Percentiles rank a stretch among this genome's conserved stretches.
Conservation (phyloP, 345 rosid genomes). For the Gossypium herbaceum region DNA sequence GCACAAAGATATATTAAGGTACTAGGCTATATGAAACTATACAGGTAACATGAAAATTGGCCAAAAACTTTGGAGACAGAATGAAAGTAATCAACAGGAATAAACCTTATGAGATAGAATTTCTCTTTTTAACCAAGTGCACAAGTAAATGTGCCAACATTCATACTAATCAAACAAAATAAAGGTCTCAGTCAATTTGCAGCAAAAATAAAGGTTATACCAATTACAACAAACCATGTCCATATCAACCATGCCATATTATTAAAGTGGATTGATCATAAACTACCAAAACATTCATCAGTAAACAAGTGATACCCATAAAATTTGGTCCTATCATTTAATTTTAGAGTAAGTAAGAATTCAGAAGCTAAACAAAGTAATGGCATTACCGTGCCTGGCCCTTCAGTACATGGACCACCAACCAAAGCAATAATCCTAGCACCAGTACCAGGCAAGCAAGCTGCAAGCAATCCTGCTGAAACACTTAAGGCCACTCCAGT, state of each 20-base stretch:
- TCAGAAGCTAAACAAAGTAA: slow-evolving; percentile 9
- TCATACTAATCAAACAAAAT: too few species aligned
- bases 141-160: not conserved
- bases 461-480: slow-evolving; percentile 84
- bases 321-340: not conserved
- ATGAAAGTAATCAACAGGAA: not conserved
- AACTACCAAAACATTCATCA: not conserved
- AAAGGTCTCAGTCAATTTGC: not conserved
- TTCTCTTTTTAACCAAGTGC: not conserved
- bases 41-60: not conserved
- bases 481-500: slow-evolving; percentile 97
- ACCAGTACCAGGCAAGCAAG: slow-evolving; percentile 94
- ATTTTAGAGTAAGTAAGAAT: not conserved
- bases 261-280: not conserved
- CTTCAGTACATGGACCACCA: slow-evolving; percentile 99
- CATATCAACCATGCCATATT: not conserved
- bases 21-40: not conserved
- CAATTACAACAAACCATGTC: not conserved
- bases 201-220: not conserved
- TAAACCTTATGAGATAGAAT: not conserved
- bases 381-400: slow-evolving; percentile 86
- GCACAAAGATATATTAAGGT: not conserved
- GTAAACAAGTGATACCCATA: not conserved
- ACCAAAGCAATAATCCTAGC: slow-evolving; percentile 91
- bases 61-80: not conserved